phyloP scores from a whole-genome alignment of 2,329 filamentous ascomycete species.

The Talaromyces rugulosus region DNA sequence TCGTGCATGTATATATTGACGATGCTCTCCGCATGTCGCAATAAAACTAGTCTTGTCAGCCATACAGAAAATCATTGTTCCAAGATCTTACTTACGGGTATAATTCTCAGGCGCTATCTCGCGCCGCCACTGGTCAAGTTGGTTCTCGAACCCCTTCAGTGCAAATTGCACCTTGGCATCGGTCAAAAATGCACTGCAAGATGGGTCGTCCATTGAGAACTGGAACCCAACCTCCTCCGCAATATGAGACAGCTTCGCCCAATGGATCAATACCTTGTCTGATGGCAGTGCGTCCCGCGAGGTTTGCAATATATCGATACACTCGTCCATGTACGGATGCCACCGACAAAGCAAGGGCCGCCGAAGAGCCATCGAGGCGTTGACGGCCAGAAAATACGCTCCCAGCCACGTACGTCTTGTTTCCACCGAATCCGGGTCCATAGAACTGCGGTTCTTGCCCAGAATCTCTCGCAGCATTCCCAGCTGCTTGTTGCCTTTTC shows the following conservation, averaged over 20 bases:
- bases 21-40: slow-evolving; percentile 61
- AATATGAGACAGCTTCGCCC: slow-evolving; percentile 57
- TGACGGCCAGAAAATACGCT: slow-evolving; percentile 59
- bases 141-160: slow-evolving; percentile 61
- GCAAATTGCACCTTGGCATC: slow-evolving; percentile 63
- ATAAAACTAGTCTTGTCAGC: slow-evolving; percentile 45
- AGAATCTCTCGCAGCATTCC: slow-evolving; percentile 37
- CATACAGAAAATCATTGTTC: background rate
- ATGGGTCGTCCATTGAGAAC: slow-evolving; percentile 64
- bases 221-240: slow-evolving; percentile 65
- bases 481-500: slow-evolving; percentile 26
- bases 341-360: slow-evolving; percentile 57
- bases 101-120: slow-evolving; percentile 52
- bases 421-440: slow-evolving; percentile 52
- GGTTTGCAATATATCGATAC: slow-evolving; percentile 53
- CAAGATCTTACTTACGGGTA: slow-evolving; percentile 46
- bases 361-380: slow-evolving; percentile 56
- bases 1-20: slow-evolving; percentile 73
- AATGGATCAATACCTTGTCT: slow-evolving; percentile 54
- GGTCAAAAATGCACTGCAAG: slow-evolving; percentile 49
- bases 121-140: slow-evolving; percentile 57
- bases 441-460: slow-evolving; percentile 28
- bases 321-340: slow-evolving; percentile 62
- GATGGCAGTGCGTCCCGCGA: slow-evolving; percentile 55
- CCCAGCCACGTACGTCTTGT: slow-evolving; percentile 56